A percentile compares a stretch with the other conserved stretches of the same genome.
phyloP scores from a whole-genome alignment of 1,284 basidiomycete genomes.

The Pseudozyma tsukubaensis region DNA sequence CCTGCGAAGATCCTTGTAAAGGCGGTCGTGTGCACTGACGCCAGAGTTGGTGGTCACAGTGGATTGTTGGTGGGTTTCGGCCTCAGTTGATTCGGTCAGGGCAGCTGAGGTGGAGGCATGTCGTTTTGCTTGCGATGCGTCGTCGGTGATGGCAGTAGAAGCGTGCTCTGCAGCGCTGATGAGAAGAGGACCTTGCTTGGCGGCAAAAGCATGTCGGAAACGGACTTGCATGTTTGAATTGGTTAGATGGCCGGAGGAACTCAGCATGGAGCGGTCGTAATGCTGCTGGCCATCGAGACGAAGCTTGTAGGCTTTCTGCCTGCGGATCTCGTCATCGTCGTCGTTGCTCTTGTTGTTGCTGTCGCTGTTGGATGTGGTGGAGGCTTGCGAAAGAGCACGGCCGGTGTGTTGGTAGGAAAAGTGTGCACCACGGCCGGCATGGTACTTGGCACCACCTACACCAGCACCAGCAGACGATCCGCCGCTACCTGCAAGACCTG shows the following conservation, averaged over 20 bases:
- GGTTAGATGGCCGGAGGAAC: slow-evolving; percentile 26
- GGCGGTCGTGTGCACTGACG: slow-evolving; percentile 15
- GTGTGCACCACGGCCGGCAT: slow-evolving; percentile 60
- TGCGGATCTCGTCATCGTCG: slow-evolving; percentile 43
- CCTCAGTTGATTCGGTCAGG: not conserved
- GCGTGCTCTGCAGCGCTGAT: slow-evolving; percentile 16
- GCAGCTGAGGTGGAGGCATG: slow-evolving; percentile 19
- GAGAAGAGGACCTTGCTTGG: slow-evolving; percentile 33
- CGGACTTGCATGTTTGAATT: slow-evolving; percentile 47
- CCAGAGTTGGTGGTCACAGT: not conserved
- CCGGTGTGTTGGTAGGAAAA: slow-evolving; percentile 57
- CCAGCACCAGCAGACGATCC: slow-evolving; percentile 54
- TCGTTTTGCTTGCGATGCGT: slow-evolving; percentile 9
- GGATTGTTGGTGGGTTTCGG: not conserved
- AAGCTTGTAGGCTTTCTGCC: slow-evolving; percentile 46
- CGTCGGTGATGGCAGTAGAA: not conserved
- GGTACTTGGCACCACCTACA: slow-evolving; percentile 60
- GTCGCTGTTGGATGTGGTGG: slow-evolving; percentile 36
- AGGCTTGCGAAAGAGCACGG: slow-evolving; percentile 54
- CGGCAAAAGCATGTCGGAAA: slow-evolving; percentile 45
- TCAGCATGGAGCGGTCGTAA: slow-evolving; percentile 17
- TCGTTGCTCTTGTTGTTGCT: slow-evolving; percentile 48
- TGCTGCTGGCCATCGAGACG: slow-evolving; percentile 27
- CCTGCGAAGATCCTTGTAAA: slow-evolving; percentile 22
- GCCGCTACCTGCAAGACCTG: slow-evolving; percentile 49